Evolutionary conservation across 2,329 filamentous ascomycete genomes (phyloP).

Genomic region (Colletotrichum camelliae): DNA sequence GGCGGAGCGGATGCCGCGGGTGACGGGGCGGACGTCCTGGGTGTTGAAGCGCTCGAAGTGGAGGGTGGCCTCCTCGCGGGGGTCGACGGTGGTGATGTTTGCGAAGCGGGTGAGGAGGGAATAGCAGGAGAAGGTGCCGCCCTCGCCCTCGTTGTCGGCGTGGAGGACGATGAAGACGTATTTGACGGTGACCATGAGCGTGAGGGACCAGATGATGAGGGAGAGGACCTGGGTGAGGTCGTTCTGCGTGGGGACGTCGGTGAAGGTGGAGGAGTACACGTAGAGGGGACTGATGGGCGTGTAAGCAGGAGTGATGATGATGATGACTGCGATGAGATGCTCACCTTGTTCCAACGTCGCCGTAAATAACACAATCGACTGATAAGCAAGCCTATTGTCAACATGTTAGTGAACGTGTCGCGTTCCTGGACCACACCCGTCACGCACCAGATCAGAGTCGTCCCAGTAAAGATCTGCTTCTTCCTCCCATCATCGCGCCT

Average conservation of each 20-base stretch:
- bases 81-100: constrained; percentile 65
- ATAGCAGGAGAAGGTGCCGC: constrained; percentile 73
- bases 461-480: constrained; percentile 41
- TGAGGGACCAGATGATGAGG: constrained; percentile 72
- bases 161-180: constrained; percentile 70
- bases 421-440: fast-evolving
- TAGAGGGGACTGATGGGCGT: constrained; percentile 62
- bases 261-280: constrained; percentile 73
- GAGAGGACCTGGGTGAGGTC: constrained; percentile 70
- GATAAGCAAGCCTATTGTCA: constrained; percentile 60
- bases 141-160: constrained; percentile 75
- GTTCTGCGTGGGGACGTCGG: constrained; percentile 55
- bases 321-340: constrained; percentile 15
- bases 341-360: constrained; percentile 63
- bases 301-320: background rate
- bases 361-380: constrained; percentile 71
- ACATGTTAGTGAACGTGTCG: background rate
- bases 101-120: constrained; percentile 65
- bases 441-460: constrained; percentile 36
- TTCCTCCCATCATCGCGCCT: constrained; percentile 34
- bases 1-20: constrained; percentile 56
- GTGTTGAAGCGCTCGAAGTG: constrained; percentile 65
- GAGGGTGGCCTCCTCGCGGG: constrained; percentile 58
- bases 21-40: constrained; percentile 57
- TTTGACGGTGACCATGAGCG: constrained; percentile 72